Base-by-base conservation (phyloP, 768 basidiomycete genomes). In the Russula emetica region DNA sequence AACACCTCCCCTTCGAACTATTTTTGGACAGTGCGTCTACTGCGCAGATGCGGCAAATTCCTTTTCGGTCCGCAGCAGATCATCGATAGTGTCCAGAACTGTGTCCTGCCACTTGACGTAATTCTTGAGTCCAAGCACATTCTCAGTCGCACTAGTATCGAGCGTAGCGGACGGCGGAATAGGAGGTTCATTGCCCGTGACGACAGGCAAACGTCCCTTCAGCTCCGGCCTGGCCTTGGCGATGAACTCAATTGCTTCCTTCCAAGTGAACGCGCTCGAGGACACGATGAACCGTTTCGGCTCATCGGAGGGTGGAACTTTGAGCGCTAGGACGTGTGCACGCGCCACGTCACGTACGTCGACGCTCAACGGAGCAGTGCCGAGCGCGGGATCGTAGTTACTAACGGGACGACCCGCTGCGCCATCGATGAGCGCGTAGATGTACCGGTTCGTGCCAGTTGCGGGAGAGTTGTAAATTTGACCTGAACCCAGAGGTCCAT, bases 341-440 rank as follows among this genome's bases (percentile, higher is more conserved):
- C 63, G 64, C 13, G 75, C 74, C n/a, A 73, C 75, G 38, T 75
- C 75, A 5, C 70, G 67, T 0, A 76, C 72, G 64, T 76, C 70
- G 51, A 71, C 66, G 55, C 60, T 73, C 51, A 67, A 45, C 10
- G 73, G 73, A 8, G 70, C 63, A 5, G 16, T 16, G 22, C 58
- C 47, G 0, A n/a, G 2, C 5, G 68, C 57, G 36, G 52, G 58
- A 34, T 71, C 70, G 28, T 61, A 50, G 47, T 52, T 54, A 4
- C 60, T 44, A 9, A 70, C 60, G 9, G 69, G 56, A 6, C 67
- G 69, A 9, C 55, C 61, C 1, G 55, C 36, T 3, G 58, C 53
- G 5, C 70, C 69, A 5, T 36, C 30, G 50, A 75, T 66, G 54
- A 74, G 67, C 13, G 55, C 64, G 60, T 72, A 69, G 26, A 74